Evolutionary conservation across 768 basidiomycete species (phyloP), one percentile per base, ranked within the genome.

Genomic region (Amanita inopinata): DNA sequence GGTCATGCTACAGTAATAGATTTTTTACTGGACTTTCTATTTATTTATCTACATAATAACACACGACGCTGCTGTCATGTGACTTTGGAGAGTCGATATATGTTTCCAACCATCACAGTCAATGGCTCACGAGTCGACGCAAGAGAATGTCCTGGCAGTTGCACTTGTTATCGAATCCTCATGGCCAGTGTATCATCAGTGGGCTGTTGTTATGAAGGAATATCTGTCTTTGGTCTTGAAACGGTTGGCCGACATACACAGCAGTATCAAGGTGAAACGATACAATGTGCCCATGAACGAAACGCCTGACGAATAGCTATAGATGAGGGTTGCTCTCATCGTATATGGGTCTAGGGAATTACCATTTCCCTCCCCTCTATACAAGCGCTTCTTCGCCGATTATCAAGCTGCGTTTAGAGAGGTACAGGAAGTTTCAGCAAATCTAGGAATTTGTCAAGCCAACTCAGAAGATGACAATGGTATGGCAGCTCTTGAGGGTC

Each of bases 401-500:
- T 58, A 66, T 27, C 45, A 49, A 1, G 42, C 52, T 3, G 60
- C 78, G 28, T 54, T 64, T 3, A 66, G 62, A 40, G 66, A 73
- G 38, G 60, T 82, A 46, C 62, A 61, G 10, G 68, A 76, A 0
- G 66, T 71, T 2, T 55, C 57, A 3, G 49, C 53, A 8, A 69
- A 65, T 23, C 58, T 80, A 4, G 81, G 79, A 2, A 64, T 85
- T 12, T 82, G 82, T 2, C 60, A 66, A 45, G 74, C 74, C 1
- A 66, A 64, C 33, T 67, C 67, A 5, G 71, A 71, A 4, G 68
- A 67, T 1, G 56, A 56, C 20, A 57, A 53, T 44, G 82, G 82
- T 1, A 70, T 83, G 71, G 78, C 80, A 19, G 77, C 78, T 3
- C 60, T 87, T 5, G 84, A 87, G 45, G 84, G 78, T 5, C 56